Base-by-base conservation (phyloP, 805 yeast species). In the Osmozyma mogii region DNA sequence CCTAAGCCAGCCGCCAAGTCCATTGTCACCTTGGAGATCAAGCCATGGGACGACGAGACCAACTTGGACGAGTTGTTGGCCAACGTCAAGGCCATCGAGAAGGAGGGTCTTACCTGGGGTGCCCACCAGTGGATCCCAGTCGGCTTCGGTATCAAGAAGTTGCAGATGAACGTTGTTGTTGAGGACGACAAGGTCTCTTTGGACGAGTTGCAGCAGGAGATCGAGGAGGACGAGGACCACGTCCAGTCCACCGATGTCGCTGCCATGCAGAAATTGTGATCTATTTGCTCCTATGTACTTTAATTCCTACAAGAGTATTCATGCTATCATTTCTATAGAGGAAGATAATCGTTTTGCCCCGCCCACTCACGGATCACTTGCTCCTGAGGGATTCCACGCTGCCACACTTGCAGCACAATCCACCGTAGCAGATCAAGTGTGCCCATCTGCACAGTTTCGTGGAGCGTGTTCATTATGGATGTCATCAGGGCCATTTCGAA, bases 41-140 rank as follows among this genome's bases (percentile, higher is more conserved):
- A 92, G 80, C 97, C 96, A 71, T 92, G 99, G 99, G 98, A 92
- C 68, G 98, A 92, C 58, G 97, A 92, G 76, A 92, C 99, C 51
- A 80, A 89, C 61, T 74, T 92, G 61, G 94, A 92, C 42, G 80
- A 79, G 65, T 60, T 92, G 70, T 65, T 84, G 50, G 88, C 81
- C 42, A 75, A 77, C 67, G 96, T 87, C 57, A 88, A 85, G 77
- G 57, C 73, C 50, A 66, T 89, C 52, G 84, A 77, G 61, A 65
- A 65, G 70, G 98, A 92, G 27, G 99, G 99, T 78, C 79, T 92
- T 59, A 68, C 65, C 46, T 92, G 98, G 98, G 99, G 99, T 84
- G 96, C 88, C 56, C 80, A 72, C 76, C 88, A 81, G 71, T 87
- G 78, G 72, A 73, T 92, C 52, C 92, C 96, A 60, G 94, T 92